Conservation (phyloP, 345 rosid species). For the Cardiospermum halicacabum region DNA sequence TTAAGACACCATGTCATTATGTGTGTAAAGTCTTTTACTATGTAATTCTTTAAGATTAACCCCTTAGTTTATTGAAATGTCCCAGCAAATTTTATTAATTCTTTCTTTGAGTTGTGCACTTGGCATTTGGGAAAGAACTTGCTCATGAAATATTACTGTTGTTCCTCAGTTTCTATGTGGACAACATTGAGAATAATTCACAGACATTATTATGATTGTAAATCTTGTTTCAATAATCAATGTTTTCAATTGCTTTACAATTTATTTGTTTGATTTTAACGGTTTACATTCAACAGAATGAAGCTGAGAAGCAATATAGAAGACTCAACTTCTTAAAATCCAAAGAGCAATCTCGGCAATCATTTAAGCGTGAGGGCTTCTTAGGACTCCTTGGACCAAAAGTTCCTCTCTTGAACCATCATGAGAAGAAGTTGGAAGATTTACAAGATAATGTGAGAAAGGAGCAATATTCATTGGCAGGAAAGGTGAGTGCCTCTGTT, state of each 20-base stretch:
- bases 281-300: slow-evolving; percentile 37
- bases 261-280: slow-evolving; percentile 7
- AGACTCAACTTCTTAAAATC: slow-evolving; percentile 52
- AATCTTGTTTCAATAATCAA: slow-evolving; percentile 8
- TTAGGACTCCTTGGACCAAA: slow-evolving; percentile 65
- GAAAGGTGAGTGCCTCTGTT: slow-evolving; percentile 44
- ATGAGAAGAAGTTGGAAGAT: slow-evolving; percentile 61
- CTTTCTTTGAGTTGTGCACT: not conserved
- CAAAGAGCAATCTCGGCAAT: slow-evolving; percentile 25
- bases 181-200: slow-evolving; percentile 1
- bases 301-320: slow-evolving; percentile 58
- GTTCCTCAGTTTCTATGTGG: not conserved
- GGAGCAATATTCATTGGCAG: slow-evolving; percentile 47
- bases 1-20: not conserved
- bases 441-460: slow-evolving; percentile 56
- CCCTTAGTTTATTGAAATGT: not conserved
- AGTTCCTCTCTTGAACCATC: slow-evolving; percentile 55
- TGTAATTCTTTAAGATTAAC: not conserved
- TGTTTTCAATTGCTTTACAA: slow-evolving; percentile 5
- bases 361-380: slow-evolving; percentile 51
- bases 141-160: not conserved
- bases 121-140: not conserved
- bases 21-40: not conserved
- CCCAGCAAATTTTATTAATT: not conserved
- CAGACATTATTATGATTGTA: not conserved